A percentile compares a stretch with the other conserved stretches of the same genome.
phyloP scores from a whole-genome alignment of 2,329 filamentous ascomycete genomes.

The Plectosphaerella sp. region DNA sequence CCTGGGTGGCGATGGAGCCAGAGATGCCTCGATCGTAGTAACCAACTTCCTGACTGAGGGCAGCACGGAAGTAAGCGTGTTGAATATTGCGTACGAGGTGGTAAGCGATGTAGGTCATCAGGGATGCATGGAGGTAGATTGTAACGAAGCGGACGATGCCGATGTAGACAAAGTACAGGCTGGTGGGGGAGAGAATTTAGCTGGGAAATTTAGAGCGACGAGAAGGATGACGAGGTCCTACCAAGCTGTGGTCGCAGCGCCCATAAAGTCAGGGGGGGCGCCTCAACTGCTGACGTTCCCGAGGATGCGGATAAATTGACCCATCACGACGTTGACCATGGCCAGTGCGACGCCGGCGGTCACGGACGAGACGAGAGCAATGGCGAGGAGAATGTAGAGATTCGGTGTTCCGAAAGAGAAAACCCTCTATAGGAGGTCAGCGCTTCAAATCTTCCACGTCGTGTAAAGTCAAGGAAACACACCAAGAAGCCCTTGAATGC shows the following conservation, averaged over 20 bases:
- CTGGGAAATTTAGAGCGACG: not conserved
- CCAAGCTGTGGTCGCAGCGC: constrained; percentile 2
- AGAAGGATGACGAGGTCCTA: not conserved
- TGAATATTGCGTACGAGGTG: constrained; percentile 43
- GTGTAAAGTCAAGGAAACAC: not conserved
- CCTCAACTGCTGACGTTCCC: constrained; percentile 10
- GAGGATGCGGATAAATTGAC: constrained; percentile 19
- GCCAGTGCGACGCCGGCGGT: constrained; percentile 20
- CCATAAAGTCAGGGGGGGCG: constrained; percentile 14
- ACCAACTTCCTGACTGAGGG: constrained; percentile 45
- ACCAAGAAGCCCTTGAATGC: not conserved
- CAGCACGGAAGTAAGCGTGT: constrained; percentile 41
- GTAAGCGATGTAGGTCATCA: constrained; percentile 44
- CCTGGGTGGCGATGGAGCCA: constrained; percentile 32
- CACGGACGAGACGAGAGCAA: constrained; percentile 17
- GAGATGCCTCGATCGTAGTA: constrained; percentile 38
- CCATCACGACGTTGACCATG: constrained; percentile 22
- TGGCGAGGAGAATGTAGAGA: constrained; percentile 17
- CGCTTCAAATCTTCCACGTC: not conserved
- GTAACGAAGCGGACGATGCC: constrained; percentile 14
- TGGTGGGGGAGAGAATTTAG: not conserved
- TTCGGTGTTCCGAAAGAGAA: not conserved
- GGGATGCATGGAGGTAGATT: constrained; percentile 26
- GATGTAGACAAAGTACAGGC: constrained; percentile 22
- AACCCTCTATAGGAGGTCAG: not conserved